These are phyloP conservation scores for Camellia granthamiana DNA, from an alignment of 148 eudicot genomes.

Conservation along the genomic window DNA sequence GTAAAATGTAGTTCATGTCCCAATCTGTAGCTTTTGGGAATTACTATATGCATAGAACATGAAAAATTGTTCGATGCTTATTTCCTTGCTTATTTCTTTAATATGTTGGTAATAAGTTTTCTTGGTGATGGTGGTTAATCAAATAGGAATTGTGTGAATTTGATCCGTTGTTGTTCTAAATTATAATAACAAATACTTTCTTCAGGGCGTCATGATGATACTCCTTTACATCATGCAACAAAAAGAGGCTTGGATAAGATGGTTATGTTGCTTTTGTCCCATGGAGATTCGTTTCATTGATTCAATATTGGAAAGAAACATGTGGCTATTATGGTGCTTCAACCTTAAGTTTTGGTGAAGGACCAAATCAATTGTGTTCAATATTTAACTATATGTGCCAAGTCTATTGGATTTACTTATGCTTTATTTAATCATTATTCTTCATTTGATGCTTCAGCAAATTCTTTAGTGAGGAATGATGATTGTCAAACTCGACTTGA, in stretches of 20 bases:
- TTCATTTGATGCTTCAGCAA: conserved; percentile 30
- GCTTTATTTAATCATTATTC: neutral
- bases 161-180: neutral
- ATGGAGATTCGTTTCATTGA: conserved; percentile 37
- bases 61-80: neutral
- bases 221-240: conserved; percentile 64
- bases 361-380: neutral
- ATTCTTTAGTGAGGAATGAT: conserved; percentile 49
- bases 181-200: neutral
- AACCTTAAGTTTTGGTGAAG: neutral
- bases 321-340: neutral
- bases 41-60: neutral
- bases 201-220: conserved; percentile 55
- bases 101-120: too few relatives aligned
- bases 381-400: neutral
- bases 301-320: neutral
- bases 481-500: conserved; percentile 59
- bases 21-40: neutral
- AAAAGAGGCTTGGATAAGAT: conserved; percentile 50
- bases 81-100: neutral
- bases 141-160: neutral
- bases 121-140: too few relatives aligned
- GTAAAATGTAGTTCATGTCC: neutral
- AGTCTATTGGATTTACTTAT: neutral
- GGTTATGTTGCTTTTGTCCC: conserved; percentile 48